phyloP scores from a whole-genome alignment of 768 basidiomycete genomes.

The Auricularia heimuer region DNA sequence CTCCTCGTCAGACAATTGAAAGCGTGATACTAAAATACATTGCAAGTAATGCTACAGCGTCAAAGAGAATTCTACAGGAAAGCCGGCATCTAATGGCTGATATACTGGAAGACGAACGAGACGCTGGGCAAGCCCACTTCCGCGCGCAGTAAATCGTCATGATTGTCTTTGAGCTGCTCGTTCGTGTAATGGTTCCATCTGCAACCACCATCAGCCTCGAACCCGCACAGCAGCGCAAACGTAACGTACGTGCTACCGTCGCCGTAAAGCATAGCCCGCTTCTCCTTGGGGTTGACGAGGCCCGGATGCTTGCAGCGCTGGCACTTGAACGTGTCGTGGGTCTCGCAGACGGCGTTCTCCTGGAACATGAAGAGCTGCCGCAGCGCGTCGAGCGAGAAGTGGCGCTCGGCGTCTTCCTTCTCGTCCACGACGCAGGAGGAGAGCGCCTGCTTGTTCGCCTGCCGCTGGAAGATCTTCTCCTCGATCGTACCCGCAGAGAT shows the following conservation, averaged over 20 bases:
- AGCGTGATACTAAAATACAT: too few relatives aligned
- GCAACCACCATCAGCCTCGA: conserved; percentile 7
- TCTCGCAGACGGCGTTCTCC: conserved; percentile 77
- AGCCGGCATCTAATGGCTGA: conserved; percentile 54
- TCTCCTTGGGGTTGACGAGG: conserved; percentile 62
- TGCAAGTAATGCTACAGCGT: too few relatives aligned
- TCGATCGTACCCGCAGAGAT: conserved; percentile 96
- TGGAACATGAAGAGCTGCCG: conserved; percentile 89
- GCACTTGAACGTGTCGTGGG: conserved; percentile 98
- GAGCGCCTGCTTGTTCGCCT: conserved; percentile 90
- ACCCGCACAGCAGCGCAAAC: not conserved
- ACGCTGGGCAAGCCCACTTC: conserved; percentile 78
- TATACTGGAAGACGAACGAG: conserved; percentile 94
- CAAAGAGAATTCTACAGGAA: too few relatives aligned
- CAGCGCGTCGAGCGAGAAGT: conserved; percentile 84
- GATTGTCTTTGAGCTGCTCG: conserved; percentile 75
- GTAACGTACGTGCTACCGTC: conserved; percentile 87
- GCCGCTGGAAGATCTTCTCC: conserved; percentile 98
- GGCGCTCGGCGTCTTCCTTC: conserved; percentile 89
- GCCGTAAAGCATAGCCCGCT: conserved; percentile 83
- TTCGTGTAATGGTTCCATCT: conserved; percentile 99
- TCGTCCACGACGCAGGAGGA: conserved; percentile 98
- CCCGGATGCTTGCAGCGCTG: conserved; percentile 75
- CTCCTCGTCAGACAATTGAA: too few relatives aligned
- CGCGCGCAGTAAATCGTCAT: conserved; percentile 89